Evolutionary conservation across 2,329 filamentous ascomycete genomes (phyloP).

Genomic region (Fusarium gaditjirri): DNA sequence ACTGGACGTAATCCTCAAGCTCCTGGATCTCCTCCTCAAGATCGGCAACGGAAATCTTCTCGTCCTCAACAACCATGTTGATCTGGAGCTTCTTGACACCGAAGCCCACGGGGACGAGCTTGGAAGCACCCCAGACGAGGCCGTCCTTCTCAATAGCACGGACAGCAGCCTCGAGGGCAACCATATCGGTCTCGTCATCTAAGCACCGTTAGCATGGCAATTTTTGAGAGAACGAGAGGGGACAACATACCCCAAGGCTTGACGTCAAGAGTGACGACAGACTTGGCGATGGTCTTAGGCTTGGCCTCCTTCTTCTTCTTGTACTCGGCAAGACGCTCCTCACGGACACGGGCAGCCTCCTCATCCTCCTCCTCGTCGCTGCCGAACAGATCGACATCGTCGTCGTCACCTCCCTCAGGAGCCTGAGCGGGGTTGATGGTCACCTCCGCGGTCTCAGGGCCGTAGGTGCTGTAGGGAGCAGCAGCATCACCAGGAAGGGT

Average conservation of each 20-base stretch:
- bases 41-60: conserved; percentile 89
- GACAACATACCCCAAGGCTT: conserved; percentile 94
- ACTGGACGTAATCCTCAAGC: conserved; percentile 96
- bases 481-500: conserved; percentile 90
- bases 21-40: conserved; percentile 85
- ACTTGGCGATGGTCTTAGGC: conserved; percentile 93
- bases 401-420: conserved; percentile 57
- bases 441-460: conserved; percentile 81
- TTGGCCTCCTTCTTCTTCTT: conserved; percentile 96
- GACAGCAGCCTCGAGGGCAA: conserved; percentile 80
- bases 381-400: conserved; percentile 93
- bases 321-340: conserved; percentile 93
- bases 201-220: conserved; percentile 38
- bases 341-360: conserved; percentile 84
- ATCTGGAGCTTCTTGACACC: conserved; percentile 99
- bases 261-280: conserved; percentile 92
- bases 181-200: conserved; percentile 96
- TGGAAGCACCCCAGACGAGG: conserved; percentile 93
- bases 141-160: conserved; percentile 89
- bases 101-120: conserved; percentile 90
- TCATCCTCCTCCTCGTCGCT: conserved; percentile 93
- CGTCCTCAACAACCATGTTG: conserved; percentile 96
- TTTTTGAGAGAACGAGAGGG: no score
- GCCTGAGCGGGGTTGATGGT: conserved; percentile 89
- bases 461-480: conserved; percentile 90